Base-by-base conservation (phyloP, 169 alveolate genomes). In the Plasmodium coatneyi region DNA sequence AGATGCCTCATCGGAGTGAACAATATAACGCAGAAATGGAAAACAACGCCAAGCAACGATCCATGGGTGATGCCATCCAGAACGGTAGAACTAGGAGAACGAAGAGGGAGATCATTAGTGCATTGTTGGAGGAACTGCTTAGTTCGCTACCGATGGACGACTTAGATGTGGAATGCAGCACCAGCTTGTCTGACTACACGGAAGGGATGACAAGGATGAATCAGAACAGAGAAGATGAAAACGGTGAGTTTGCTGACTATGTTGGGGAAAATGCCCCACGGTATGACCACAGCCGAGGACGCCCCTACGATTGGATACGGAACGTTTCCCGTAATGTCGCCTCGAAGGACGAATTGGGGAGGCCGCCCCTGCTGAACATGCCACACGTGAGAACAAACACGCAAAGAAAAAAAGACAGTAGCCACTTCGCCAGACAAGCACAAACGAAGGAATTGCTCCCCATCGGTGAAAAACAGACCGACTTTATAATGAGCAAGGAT, bases 51-150 rank as follows among this genome's bases (percentile, higher is more conserved):
- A 36, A 46, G 71, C 32, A 49, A 12, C 28, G 9, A 14, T 7
- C 3, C 49, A n/a, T 34, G 76, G 25, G 14, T 56, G 19, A 10
- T 12, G 32, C 49, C 25, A 16, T 82, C 5, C 9, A 25, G 76
- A 56, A 10, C 14, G 36, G 79, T 12, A 43, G 25, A 6, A 39
- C 56, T 0, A 46, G 52, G 5, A 83, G 36, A 46, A 72, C 30
- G 16, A 43, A 72, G 25, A 46, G 39, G 7, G 19, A 32, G 25
- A 43, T 84, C 4, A 72, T 84, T 54, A 60, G 28, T 72, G 25
- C 22, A 28, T 19, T 84, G 72, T 72, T 49, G 56, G 52, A 84
- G 22, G 92, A 84, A 43, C 41, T 84, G n/a, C 22, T 72, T 71
- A 71, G 56, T 32, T 46, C 92, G 4, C 3, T n/a, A 4, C 30